These are phyloP conservation scores for Solanum hybrid DNA, from an alignment of 305 asterid genomes.

Conservation along the genomic window DNA sequence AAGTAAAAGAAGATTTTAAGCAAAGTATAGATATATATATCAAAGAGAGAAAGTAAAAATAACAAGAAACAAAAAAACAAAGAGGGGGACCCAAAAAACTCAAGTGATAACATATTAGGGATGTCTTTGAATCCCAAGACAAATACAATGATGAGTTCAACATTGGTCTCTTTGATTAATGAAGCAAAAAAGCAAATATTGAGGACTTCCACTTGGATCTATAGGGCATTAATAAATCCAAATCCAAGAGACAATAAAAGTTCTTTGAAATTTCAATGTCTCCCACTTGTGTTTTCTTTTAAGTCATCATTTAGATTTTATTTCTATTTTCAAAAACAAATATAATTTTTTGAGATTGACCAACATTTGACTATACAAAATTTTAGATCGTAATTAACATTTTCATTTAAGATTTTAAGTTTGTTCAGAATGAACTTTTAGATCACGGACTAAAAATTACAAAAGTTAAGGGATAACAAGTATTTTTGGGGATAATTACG, in stretches of 20 bases:
- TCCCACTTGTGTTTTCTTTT: slow-evolving; percentile 14
- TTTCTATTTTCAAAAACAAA: neutral
- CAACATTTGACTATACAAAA: neutral
- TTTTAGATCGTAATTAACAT: neutral
- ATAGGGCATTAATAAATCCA: slow-evolving; percentile 4
- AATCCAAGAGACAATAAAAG: slow-evolving; percentile 20
- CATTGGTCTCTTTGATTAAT: slow-evolving; percentile 13
- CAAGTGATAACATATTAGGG: slow-evolving; percentile 2
- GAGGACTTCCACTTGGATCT: slow-evolving; percentile 6
- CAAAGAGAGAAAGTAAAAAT: neutral
- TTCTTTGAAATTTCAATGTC: slow-evolving; percentile 23
- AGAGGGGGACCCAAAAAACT: neutral
- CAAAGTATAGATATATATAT: neutral
- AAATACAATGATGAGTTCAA: slow-evolving; percentile 28
- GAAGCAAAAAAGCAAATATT: slow-evolving; percentile 10
- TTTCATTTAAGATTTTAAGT: neutral
- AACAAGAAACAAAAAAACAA: neutral
- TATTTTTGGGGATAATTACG: neutral
- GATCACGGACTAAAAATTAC: neutral
- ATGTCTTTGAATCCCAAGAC: slow-evolving; percentile 10
- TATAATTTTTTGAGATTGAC: neutral
- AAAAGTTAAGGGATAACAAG: neutral
- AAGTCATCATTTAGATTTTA: neutral
- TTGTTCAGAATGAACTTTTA: neutral
- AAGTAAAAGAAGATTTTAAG: slow-evolving; percentile 12